Percentiles rank a stretch among this genome's conserved stretches.
Conservation (phyloP, 805 yeast species). For the Debaryomyces maramus region DNA sequence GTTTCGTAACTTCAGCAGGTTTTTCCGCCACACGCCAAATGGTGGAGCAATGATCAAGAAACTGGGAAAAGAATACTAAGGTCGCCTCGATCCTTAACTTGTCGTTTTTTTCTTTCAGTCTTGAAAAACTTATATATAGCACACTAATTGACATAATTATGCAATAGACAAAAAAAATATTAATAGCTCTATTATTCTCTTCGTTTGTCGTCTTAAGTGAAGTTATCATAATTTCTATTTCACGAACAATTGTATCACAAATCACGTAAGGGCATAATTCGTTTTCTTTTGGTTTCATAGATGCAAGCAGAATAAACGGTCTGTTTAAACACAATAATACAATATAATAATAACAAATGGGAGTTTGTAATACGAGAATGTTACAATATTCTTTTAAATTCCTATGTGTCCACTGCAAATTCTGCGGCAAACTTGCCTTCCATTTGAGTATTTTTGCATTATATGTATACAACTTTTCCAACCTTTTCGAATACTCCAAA, state of each 20-base stretch:
- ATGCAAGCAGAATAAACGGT: constrained; percentile 10
- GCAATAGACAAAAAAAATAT: constrained; percentile 9
- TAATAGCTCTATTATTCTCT: constrained; percentile 4
- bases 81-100: constrained; percentile 3
- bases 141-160: constrained; percentile 10
- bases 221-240: constrained; percentile 9
- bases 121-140: constrained; percentile 8
- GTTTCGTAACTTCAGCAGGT: constrained; percentile 7
- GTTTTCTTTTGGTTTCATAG: constrained; percentile 1
- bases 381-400: constrained; percentile 9
- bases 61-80: constrained; percentile 5
- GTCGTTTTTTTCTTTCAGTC: background rate
- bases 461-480: constrained; percentile 4
- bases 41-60: constrained; percentile 8
- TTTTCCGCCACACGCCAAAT: constrained; percentile 11
- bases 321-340: constrained; percentile 10
- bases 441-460: constrained; percentile 9
- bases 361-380: constrained; percentile 9
- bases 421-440: constrained; percentile 7
- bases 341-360: constrained; percentile 9
- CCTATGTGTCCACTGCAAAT: constrained; percentile 10
- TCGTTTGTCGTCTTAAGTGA: constrained; percentile 1
- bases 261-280: constrained; percentile 6
- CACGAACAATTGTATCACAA: constrained; percentile 12
- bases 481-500: constrained; percentile 2